A percentile compares a stretch with the other conserved stretches of the same genome.
These are phyloP conservation scores for Salix exigua DNA, from an alignment of 345 rosid genomes.

Conservation along the genomic window DNA sequence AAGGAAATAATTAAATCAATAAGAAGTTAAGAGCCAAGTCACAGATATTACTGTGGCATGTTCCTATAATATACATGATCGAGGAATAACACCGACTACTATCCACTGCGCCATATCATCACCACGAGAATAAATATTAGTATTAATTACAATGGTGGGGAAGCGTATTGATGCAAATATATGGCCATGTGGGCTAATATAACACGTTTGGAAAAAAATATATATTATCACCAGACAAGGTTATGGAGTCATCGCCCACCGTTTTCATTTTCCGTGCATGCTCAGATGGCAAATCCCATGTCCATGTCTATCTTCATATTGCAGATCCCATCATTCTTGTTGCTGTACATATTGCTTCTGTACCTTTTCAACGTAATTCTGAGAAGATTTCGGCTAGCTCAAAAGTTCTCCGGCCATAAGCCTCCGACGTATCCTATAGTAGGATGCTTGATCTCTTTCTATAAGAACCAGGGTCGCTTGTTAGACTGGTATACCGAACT, in stretches of 20 bases:
- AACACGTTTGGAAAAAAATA: background rate
- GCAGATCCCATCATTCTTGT: constrained; percentile 9
- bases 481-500: constrained; percentile 83
- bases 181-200: background rate
- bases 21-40: no score
- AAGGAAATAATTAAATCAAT: no score
- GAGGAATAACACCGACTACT: no score
- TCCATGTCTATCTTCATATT: constrained; percentile 16
- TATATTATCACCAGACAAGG: background rate
- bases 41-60: no score
- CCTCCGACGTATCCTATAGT: constrained; percentile 61
- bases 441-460: constrained; percentile 70
- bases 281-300: constrained; percentile 19
- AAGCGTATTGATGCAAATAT: no score
- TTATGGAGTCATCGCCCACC: background rate
- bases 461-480: constrained; percentile 54
- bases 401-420: constrained; percentile 8
- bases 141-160: no score
- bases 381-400: constrained; percentile 14
- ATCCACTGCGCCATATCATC: no score
- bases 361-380: constrained; percentile 14
- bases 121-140: no score
- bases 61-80: no score
- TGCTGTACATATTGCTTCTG: constrained; percentile 16
- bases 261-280: constrained; percentile 6